A percentile compares a stretch with the other conserved stretches of the same genome.
Evolutionary conservation across 257 asterid genomes (phyloP).

Genomic region (Rhazya stricta): DNA sequence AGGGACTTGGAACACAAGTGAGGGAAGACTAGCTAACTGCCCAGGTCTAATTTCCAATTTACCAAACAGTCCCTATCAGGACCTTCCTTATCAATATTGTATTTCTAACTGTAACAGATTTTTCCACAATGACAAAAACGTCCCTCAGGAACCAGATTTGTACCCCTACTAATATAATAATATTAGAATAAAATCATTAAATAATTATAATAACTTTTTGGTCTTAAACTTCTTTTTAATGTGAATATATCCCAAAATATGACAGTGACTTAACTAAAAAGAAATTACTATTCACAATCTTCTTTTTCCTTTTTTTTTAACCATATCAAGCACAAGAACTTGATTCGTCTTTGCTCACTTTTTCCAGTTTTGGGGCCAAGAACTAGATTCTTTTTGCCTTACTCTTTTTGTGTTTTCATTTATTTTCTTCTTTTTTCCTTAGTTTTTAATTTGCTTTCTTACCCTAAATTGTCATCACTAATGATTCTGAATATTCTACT

Average conservation of each 20-base stretch:
- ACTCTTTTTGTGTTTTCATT: too few species aligned
- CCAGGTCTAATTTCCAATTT: conserved; percentile 30
- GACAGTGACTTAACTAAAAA: background rate
- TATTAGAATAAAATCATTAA: too few species aligned
- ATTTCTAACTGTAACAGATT: conserved; percentile 12
- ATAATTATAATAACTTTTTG: too few species aligned
- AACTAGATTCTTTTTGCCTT: background rate
- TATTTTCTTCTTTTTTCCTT: background rate
- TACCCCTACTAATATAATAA: too few species aligned
- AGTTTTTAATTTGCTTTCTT: background rate
- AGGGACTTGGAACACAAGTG: conserved; percentile 75
- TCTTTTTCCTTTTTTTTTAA: background rate
- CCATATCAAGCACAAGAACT: background rate
- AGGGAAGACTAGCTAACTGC: conserved; percentile 58
- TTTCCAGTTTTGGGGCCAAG: background rate
- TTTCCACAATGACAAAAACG: background rate
- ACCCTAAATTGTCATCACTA: too few species aligned
- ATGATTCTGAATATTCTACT: too few species aligned
- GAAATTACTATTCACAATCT: background rate
- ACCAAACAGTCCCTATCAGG: conserved; percentile 60
- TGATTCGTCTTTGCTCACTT: background rate
- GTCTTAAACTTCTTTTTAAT: background rate
- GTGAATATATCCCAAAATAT: background rate
- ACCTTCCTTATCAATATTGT: conserved; percentile 19
- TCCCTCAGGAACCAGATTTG: conserved; percentile 13